Evolutionary conservation across 2,329 filamentous ascomycete species (phyloP).

Genomic region (Pyricularia grisea): DNA sequence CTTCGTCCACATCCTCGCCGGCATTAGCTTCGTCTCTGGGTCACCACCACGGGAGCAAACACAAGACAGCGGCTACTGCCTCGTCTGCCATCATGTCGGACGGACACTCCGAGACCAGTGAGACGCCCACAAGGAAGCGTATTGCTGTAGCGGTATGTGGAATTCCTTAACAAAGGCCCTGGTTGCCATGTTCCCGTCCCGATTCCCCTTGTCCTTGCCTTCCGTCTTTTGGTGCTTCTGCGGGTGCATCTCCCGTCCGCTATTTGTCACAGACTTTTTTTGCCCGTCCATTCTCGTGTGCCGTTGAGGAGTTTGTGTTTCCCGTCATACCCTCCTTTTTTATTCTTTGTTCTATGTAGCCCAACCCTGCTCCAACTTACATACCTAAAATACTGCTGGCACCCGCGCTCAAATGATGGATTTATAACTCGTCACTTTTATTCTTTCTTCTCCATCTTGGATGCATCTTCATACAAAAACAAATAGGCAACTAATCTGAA

Average conservation of each 20-base stretch:
- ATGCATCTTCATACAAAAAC: background rate
- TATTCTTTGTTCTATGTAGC: background rate
- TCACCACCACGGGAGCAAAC: background rate
- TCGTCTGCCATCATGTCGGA: conserved; percentile 26
- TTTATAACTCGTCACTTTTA: background rate
- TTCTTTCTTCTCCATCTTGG: background rate
- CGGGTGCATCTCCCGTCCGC: background rate
- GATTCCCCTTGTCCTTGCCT: background rate
- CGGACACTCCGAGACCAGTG: conserved; percentile 28
- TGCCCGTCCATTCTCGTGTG: background rate
- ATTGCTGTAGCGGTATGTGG: conserved; percentile 48
- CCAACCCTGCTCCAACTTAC: background rate
- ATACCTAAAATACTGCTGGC: background rate
- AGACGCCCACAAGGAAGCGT: conserved; percentile 41
- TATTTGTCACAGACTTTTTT: background rate
- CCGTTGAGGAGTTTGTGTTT: background rate
- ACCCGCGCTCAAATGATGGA: background rate
- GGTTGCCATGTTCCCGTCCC: background rate
- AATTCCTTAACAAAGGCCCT: conserved; percentile 8
- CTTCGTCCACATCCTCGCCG: background rate
- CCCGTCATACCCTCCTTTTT: background rate
- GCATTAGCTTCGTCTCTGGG: background rate
- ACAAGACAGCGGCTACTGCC: background rate
- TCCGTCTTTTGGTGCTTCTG: background rate
- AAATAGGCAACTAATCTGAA: background rate